Base-by-base conservation (phyloP, 805 yeast genomes). In the Metschnikowia kofuensis region DNA sequence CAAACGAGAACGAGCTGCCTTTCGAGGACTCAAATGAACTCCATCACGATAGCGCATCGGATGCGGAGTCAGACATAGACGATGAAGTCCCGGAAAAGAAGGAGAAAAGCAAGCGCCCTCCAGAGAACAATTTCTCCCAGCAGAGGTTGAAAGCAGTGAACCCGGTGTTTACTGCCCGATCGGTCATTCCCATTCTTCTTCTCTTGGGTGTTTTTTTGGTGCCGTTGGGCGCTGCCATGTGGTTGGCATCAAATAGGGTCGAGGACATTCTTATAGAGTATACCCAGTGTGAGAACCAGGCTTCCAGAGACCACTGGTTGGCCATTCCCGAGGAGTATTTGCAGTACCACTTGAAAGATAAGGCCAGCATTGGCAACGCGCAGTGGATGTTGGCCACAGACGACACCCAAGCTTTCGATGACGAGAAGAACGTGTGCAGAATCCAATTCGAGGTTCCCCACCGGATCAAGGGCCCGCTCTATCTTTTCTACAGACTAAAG, bases 41-140 rank as follows among this genome's bases (percentile, higher is more conserved):
- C 11, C 49, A n/a, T 12, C 32, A 42, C 12, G 46, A 38, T 9
- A 53, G 53, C 37, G 55, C 48, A 4, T 51, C 54, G 15, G 54
- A 51, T 16, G 51, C 77, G 2, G 59, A 72, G 6, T 70, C 78
- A 12, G 82, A 77, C 12, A 59, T 54, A 35, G 59, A 53, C n/a
- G 59, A 79, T 69, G 45, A 78, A 63, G 57, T 36, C 55, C 56
- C 55, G 14, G 60, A 65, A 9, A 68, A 64, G 35, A 74, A 73
- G 51, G 73, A 69, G 40, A 81, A 78, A 62, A 74, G 76, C 36
- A 79, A 83, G 63, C 79, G 83, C 62, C 94, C 94, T 12, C 82
- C 80, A 42, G 85, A 77, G 50, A 76, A 70, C 60, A 79, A 78
- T 10, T 80, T 80, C 57, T 75, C 81, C 41, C 85, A 80, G 60